Percentiles rank a stretch among this genome's conserved stretches.
These are phyloP conservation scores for Gossypioides kirkii DNA, from an alignment of 345 rosid species.

Conservation along the genomic window DNA sequence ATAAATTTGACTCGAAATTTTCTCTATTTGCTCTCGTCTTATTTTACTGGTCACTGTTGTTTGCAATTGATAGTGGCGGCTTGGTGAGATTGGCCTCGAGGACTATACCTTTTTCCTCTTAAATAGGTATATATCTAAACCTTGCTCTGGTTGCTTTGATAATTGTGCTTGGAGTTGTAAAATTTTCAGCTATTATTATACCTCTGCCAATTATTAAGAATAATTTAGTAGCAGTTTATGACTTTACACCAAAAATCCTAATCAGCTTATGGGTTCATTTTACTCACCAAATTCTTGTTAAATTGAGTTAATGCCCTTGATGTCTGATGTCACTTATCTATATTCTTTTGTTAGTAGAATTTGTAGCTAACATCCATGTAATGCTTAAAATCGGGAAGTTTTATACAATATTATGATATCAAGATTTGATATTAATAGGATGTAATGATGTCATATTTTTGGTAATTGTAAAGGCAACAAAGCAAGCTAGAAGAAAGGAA, in stretches of 20 bases:
- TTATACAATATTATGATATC: background rate
- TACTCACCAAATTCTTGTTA: background rate
- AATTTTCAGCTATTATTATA: background rate
- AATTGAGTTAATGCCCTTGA: background rate
- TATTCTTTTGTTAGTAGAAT: background rate
- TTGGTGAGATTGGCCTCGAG: conserved; percentile 94
- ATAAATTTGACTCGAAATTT: conserved; percentile 9
- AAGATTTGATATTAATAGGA: background rate
- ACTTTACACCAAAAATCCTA: background rate
- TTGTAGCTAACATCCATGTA: background rate
- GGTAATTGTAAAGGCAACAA: background rate
- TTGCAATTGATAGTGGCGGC: conserved; percentile 74
- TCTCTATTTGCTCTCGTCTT: background rate
- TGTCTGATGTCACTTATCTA: background rate
- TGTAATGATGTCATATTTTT: background rate
- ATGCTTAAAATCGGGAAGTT: background rate
- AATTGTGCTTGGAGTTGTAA: background rate
- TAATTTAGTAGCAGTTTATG: background rate
- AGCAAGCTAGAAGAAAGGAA: background rate
- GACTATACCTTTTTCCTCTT: conserved; percentile 87
- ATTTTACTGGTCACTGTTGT: background rate
- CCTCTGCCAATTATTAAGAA: background rate
- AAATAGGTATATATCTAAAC: conserved; percentile 60
- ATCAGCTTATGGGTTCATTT: background rate
- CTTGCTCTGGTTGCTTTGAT: conserved; percentile 8